Conservation (phyloP, 257 asterid genomes). For the Haberlea rhodopensis region DNA sequence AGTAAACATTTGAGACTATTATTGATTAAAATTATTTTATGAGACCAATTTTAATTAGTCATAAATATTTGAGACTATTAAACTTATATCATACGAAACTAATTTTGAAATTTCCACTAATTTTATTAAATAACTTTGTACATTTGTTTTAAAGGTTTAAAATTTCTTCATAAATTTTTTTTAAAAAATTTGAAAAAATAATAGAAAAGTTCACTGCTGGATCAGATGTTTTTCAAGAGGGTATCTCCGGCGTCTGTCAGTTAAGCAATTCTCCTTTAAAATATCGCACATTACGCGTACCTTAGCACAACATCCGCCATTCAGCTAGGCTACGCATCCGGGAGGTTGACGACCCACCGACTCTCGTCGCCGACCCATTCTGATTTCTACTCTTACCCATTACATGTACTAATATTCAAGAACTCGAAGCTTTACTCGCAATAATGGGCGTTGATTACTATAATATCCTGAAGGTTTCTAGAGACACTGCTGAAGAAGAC, state of each 20-base stretch:
- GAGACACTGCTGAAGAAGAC: conserved; percentile 69
- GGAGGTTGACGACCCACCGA: conserved; percentile 33
- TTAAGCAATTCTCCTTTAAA: conserved; percentile 30
- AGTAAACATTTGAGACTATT: too few species aligned
- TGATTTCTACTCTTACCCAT: conserved; percentile 4
- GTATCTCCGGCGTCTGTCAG: conserved; percentile 31
- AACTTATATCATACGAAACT: too few species aligned
- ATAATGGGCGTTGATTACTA: conserved; percentile 83
- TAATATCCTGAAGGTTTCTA: conserved; percentile 60
- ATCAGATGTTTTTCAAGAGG: not conserved
- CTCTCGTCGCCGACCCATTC: conserved; percentile 8
- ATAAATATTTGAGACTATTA: too few species aligned
- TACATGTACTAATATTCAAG: not conserved
- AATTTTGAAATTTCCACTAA: too few species aligned
- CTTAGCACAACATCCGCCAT: conserved; percentile 47
- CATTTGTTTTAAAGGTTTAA: too few species aligned
- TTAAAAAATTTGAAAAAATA: too few species aligned
- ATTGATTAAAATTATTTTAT: too few species aligned
- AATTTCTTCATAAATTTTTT: too few species aligned
- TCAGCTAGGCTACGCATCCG: conserved; percentile 51
- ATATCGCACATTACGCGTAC: conserved; percentile 45
- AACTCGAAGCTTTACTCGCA: not conserved
- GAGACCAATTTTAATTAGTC: too few species aligned
- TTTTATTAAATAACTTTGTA: too few species aligned
- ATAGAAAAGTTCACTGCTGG: too few species aligned